phyloP scores from a whole-genome alignment of 1,284 basidiomycete genomes.

The Mycena sp. region DNA sequence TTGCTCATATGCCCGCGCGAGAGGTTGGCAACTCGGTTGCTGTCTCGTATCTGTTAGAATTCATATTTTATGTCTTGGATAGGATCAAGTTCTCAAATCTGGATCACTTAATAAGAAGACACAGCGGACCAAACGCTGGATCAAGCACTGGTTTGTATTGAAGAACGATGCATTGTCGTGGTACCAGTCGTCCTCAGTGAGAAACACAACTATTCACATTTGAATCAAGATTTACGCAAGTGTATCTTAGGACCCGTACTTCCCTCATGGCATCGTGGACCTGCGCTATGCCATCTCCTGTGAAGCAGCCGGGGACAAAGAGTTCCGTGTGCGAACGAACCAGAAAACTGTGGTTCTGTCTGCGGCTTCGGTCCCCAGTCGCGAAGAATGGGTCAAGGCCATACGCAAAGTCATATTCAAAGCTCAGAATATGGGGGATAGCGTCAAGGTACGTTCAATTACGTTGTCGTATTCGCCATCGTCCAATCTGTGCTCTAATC shows the following conservation, averaged over 20 bases:
- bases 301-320: slow-evolving; percentile 78
- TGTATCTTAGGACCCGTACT: slow-evolving; percentile 85
- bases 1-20: slow-evolving; percentile 91
- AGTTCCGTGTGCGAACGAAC: slow-evolving; percentile 83
- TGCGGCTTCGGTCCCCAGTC: slow-evolving; percentile 82
- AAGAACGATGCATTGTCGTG: slow-evolving; percentile 95
- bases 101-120: slow-evolving; percentile 88
- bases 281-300: slow-evolving; percentile 92
- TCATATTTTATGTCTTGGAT: slow-evolving; percentile 17
- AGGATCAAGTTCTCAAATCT: slow-evolving; percentile 91
- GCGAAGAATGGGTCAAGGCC: slow-evolving; percentile 94
- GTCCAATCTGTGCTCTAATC: too few species aligned
- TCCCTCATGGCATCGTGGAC: slow-evolving; percentile 94
- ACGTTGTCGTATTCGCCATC: too few species aligned
- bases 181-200: slow-evolving; percentile 92
- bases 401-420: slow-evolving; percentile 94
- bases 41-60: slow-evolving; percentile 13
- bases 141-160: slow-evolving; percentile 93
- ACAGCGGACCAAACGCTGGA: slow-evolving; percentile 87
- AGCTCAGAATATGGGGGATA: slow-evolving; percentile 95
- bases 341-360: slow-evolving; percentile 78
- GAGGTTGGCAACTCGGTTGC: slow-evolving; percentile 62
- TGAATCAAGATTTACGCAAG: slow-evolving; percentile 14
- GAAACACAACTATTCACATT: slow-evolving; percentile 32
- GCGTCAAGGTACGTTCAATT: slow-evolving; percentile 65